phyloP scores from a whole-genome alignment of 495 filamentous ascomycete genomes.

The Cudoniella acicularis region DNA sequence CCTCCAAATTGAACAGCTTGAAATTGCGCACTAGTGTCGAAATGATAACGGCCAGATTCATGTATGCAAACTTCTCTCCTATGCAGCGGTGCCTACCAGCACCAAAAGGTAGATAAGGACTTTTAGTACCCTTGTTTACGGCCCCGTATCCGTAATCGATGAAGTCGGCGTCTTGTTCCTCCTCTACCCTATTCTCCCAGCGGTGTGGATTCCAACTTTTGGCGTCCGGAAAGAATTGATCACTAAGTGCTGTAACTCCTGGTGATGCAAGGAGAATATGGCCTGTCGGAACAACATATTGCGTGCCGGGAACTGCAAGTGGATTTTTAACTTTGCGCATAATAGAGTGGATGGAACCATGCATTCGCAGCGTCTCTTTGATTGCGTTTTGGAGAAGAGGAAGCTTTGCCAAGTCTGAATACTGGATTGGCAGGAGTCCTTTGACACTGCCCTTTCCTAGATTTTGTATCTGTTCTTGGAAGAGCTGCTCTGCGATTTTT shows the following conservation, averaged over 20 bases:
- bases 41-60: constrained; percentile 82
- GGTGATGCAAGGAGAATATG: constrained; percentile 80
- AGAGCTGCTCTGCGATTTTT: constrained; percentile 68
- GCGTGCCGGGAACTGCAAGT: constrained; percentile 76
- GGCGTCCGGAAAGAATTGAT: constrained; percentile 73
- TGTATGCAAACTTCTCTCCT: constrained; percentile 90
- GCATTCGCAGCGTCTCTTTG: constrained; percentile 76
- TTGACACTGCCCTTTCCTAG: constrained; percentile 45
- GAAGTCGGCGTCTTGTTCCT: constrained; percentile 36
- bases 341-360: constrained; percentile 80
- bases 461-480: constrained; percentile 63
- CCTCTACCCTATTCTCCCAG: constrained; percentile 53
- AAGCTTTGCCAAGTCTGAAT: constrained; percentile 64
- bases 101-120: constrained; percentile 89
- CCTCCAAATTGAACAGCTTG: constrained; percentile 66
- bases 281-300: constrained; percentile 69
- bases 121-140: constrained; percentile 75
- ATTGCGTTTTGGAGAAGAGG: constrained; percentile 66
- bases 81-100: constrained; percentile 90
- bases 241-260: constrained; percentile 58
- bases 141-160: constrained; percentile 88
- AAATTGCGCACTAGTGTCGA: constrained; percentile 69
- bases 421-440: constrained; percentile 58
- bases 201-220: constrained; percentile 81
- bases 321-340: constrained; percentile 80